Percentiles rank a stretch among this genome's conserved stretches.
phyloP scores from a whole-genome alignment of 768 basidiomycete species.

The Gelatoporia subvermispora region DNA sequence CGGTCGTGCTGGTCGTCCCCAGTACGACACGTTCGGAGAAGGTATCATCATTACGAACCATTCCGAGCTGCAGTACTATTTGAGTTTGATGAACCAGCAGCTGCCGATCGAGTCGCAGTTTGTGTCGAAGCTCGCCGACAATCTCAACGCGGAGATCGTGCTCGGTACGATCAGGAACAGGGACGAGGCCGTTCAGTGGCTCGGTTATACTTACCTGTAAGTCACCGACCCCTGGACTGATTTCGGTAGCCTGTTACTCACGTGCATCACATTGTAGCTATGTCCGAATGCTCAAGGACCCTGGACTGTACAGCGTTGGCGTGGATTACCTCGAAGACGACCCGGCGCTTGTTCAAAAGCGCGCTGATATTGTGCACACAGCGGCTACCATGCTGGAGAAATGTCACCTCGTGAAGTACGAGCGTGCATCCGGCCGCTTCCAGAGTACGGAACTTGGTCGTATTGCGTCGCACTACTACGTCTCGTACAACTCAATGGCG shows the following conservation, averaged over 20 bases:
- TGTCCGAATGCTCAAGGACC: slow-evolving; percentile 90
- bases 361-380: slow-evolving; percentile 89
- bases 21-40: slow-evolving; percentile 95
- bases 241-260: too few relatives aligned
- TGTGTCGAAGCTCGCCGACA: slow-evolving; percentile 87
- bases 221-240: slow-evolving; percentile 23
- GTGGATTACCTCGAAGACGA: slow-evolving; percentile 92
- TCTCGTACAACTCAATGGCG: slow-evolving; percentile 93
- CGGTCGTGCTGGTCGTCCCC: slow-evolving; percentile 93
- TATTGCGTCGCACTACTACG: slow-evolving; percentile 94
- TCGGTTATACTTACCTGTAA: slow-evolving; percentile 90
- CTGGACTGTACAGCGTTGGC: slow-evolving; percentile 82
- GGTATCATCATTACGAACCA: slow-evolving; percentile 99
- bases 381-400: slow-evolving; percentile 93
- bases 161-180: slow-evolving; percentile 91
- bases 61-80: slow-evolving; percentile 93
- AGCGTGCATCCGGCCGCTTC: slow-evolving; percentile 82
- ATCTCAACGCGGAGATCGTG: slow-evolving; percentile 95
- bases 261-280: slow-evolving; percentile 47
- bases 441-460: slow-evolving; percentile 90
- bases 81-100: slow-evolving; percentile 93
- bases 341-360: slow-evolving; percentile 78
- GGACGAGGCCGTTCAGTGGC: slow-evolving; percentile 96
- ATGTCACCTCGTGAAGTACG: slow-evolving; percentile 91
- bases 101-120: slow-evolving; percentile 97